phyloP scores from a whole-genome alignment of 139 green algal species.

The Microglena sp. region DNA sequence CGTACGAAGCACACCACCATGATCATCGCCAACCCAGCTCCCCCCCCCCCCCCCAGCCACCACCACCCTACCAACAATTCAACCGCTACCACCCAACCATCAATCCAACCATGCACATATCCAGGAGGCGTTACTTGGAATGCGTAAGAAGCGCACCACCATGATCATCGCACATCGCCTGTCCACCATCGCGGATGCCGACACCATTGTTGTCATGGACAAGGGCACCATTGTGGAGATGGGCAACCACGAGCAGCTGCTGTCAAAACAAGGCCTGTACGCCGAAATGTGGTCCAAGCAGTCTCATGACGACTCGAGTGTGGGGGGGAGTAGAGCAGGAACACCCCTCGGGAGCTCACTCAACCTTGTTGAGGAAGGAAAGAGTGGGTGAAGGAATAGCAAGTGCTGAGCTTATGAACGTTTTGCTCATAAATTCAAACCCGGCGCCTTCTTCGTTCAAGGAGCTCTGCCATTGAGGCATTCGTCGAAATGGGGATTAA shows the following conservation, averaged over 20 bases:
- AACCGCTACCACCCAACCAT: background rate
- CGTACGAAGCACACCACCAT: constrained; percentile 10
- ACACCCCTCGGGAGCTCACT: no score
- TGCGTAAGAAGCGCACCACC: constrained; percentile 56
- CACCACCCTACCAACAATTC: background rate
- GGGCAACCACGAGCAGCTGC: constrained; percentile 58
- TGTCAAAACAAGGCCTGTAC: constrained; percentile 48
- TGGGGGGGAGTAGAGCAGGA: no score
- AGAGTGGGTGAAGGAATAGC: no score
- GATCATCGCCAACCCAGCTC: background rate
- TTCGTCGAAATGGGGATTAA: no score
- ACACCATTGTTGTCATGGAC: constrained; percentile 67
- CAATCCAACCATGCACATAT: background rate
- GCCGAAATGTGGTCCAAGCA: constrained; percentile 60
- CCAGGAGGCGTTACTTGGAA: constrained; percentile 26
- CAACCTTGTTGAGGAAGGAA: no score
- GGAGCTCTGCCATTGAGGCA: no score
- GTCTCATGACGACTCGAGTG: background rate
- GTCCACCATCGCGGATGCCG: constrained; percentile 63
- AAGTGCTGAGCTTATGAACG: no score
- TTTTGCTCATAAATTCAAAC: no score
- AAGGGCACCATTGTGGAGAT: constrained; percentile 27
- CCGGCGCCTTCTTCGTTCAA: no score
- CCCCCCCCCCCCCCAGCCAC: no score
- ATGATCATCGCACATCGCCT: constrained; percentile 82